Percentiles rank a stretch among this genome's conserved stretches.
Conservation (phyloP, 78 protist species). For the Dictyostelium capitatum region DNA sequence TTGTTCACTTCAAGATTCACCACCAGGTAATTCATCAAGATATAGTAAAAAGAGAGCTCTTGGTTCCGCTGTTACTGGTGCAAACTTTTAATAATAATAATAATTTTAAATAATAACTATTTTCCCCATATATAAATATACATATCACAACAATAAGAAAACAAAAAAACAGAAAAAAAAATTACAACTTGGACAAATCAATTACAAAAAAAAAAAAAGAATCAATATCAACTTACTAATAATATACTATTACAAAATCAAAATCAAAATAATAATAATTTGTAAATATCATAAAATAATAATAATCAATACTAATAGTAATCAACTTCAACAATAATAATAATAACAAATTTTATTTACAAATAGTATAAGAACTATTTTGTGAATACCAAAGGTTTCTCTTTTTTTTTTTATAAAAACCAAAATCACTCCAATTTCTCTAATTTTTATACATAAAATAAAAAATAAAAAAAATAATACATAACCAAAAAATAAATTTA, state of each 20-base stretch:
- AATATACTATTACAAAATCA: too few relatives aligned
- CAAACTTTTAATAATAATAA: constrained; percentile 3
- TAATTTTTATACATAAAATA: background rate
- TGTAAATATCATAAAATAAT: background rate
- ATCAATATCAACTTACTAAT: too few relatives aligned
- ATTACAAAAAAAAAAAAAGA: background rate
- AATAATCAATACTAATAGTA: background rate
- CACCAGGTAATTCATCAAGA: constrained; percentile 75
- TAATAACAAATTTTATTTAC: background rate
- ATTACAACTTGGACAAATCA: background rate
- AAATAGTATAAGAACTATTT: constrained; percentile 15
- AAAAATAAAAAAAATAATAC: background rate
- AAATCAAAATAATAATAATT: too few relatives aligned
- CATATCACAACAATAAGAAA: background rate
- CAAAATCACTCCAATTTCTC: background rate
- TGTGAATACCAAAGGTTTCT: background rate
- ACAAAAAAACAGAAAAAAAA: constrained; percentile 9
- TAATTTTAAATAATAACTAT: background rate
- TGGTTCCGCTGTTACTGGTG: background rate
- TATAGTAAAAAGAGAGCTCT: constrained; percentile 70
- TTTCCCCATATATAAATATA: background rate
- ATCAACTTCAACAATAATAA: background rate
- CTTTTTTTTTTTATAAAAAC: background rate
- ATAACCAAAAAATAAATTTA: background rate
- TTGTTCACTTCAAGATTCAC: constrained; percentile 72